A percentile compares a stretch with the other conserved stretches of the same genome.
These are phyloP conservation scores for Aureobasidium sp. DNA, from an alignment of 2,329 filamentous ascomycete genomes.

Conservation along the genomic window DNA sequence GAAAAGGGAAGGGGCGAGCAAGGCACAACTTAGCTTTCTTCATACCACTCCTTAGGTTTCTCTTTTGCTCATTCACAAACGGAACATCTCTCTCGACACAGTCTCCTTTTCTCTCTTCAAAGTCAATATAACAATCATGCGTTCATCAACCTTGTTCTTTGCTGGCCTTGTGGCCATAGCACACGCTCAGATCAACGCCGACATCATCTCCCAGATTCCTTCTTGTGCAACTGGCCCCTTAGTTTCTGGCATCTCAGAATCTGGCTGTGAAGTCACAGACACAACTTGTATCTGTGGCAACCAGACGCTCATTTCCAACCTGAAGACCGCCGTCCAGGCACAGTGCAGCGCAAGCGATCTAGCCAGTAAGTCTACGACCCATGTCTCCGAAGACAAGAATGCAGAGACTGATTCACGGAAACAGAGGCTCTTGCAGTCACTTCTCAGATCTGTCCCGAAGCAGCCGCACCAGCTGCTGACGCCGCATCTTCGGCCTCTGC, in stretches of 20 bases:
- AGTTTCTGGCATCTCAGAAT: not conserved
- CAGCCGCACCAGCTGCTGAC: not conserved
- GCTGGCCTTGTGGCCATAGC: not conserved
- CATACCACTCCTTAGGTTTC: not conserved
- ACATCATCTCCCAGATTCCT: constrained; percentile 4
- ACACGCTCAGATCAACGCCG: not conserved
- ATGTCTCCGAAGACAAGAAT: not conserved
- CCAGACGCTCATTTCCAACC: not conserved
- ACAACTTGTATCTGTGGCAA: constrained; percentile 9
- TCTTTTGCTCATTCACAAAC: not conserved
- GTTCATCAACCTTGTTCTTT: not conserved
- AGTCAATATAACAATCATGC: not conserved
- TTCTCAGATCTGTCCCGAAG: constrained; percentile 2
- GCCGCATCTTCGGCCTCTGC: not conserved
- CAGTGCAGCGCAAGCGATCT: not conserved
- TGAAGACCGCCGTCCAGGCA: not conserved
- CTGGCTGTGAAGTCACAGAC: constrained; percentile 3
- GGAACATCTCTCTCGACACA: too few species aligned
- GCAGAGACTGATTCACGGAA: not conserved
- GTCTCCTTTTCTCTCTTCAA: not conserved
- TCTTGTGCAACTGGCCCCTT: not conserved
- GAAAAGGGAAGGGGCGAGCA: constrained; percentile 7
- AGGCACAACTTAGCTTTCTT: not conserved
- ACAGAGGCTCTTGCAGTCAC: constrained; percentile 1
- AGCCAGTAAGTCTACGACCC: not conserved